Percentiles rank a stretch among this genome's conserved stretches.
These are phyloP conservation scores for Sesbania bispinosa DNA, from an alignment of 306 rosid species.

Conservation along the genomic window DNA sequence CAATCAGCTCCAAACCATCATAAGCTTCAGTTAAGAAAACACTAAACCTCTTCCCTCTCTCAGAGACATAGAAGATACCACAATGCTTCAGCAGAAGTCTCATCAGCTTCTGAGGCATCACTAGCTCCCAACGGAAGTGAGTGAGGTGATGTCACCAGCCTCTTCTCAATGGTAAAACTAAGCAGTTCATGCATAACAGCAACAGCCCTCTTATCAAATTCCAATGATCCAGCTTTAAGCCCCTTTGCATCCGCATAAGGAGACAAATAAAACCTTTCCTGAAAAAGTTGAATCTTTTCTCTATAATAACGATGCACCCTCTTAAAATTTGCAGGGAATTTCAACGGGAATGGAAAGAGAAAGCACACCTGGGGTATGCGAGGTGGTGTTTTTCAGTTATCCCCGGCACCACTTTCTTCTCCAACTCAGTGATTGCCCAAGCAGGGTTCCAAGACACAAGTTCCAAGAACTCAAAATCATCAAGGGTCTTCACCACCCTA, in stretches of 20 bases:
- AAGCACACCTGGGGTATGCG: constrained; percentile 25
- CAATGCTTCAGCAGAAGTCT: constrained; percentile 80
- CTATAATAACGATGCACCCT: constrained; percentile 46
- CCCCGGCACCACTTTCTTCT: constrained; percentile 53
- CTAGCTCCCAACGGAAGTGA: constrained; percentile 75
- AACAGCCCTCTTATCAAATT: constrained; percentile 85
- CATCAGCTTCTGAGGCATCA: constrained; percentile 94
- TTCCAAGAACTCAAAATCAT: constrained; percentile 66
- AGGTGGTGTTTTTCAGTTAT: not conserved
- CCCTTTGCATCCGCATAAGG: constrained; percentile 83
- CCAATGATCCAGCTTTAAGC: constrained; percentile 62
- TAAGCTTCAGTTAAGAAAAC: constrained; percentile 80
- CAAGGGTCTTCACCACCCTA: constrained; percentile 42
- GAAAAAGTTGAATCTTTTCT: constrained; percentile 69
- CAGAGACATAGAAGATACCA: constrained; percentile 86
- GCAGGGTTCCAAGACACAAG: constrained; percentile 76
- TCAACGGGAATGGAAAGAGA: constrained; percentile 60
- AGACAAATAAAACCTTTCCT: constrained; percentile 66
- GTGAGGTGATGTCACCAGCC: constrained; percentile 88
- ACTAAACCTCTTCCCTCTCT: constrained; percentile 87
- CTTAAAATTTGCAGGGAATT: constrained; percentile 67
- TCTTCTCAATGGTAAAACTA: constrained; percentile 78
- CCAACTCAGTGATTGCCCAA: constrained; percentile 82
- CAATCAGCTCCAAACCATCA: constrained; percentile 65
- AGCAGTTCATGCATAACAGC: constrained; percentile 89